phyloP scores from a whole-genome alignment of 148 eudicot genomes.

The Vaccinium myrtillus region DNA sequence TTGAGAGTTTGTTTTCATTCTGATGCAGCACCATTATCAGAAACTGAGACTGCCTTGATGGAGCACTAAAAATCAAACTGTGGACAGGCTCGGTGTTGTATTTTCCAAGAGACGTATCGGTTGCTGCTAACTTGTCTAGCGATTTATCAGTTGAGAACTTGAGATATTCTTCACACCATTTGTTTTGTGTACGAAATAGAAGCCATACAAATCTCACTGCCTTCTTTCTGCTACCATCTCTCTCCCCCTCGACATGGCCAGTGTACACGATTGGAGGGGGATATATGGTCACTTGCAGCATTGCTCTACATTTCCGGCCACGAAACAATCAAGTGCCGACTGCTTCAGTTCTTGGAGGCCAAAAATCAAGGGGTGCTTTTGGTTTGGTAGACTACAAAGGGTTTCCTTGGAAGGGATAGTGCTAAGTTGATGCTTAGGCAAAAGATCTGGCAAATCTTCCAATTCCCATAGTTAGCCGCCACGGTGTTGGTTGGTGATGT shows the following conservation, averaged over 20 bases:
- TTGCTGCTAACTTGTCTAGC: neutral
- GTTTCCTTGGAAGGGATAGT: neutral
- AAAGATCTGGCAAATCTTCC: constrained; percentile 10
- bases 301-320: neutral
- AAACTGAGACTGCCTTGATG: constrained; percentile 90
- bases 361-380: neutral
- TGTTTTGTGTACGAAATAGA: neutral
- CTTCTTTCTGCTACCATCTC: neutral
- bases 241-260: neutral
- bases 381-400: neutral
- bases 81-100: neutral
- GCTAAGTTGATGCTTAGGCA: neutral
- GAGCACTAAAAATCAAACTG: constrained; percentile 44
- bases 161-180: constrained; percentile 11
- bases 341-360: neutral
- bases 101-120: neutral
- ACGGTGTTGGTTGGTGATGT: neutral
- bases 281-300: neutral
- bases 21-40: constrained; percentile 91
- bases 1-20: constrained; percentile 8
- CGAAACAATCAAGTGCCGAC: neutral
- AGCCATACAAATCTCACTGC: neutral
- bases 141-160: neutral
- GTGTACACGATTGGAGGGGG: neutral
- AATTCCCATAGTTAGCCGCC: neutral